Percentiles rank a stretch among this genome's conserved stretches.
These are phyloP conservation scores for Hortaea werneckii DNA, from an alignment of 2,329 filamentous ascomycete species.

Conservation along the genomic window DNA sequence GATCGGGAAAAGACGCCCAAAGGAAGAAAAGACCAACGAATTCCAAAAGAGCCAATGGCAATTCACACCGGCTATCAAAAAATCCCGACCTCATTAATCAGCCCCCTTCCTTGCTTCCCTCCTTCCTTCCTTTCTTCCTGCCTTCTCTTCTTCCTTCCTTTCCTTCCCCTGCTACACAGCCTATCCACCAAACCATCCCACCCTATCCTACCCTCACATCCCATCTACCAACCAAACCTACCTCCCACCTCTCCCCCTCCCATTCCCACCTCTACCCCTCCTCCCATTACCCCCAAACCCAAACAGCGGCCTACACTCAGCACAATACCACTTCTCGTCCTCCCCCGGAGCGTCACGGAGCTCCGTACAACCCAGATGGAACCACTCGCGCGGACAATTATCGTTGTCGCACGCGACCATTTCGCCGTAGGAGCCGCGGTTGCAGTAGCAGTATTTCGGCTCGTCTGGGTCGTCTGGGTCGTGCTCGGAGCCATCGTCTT, in stretches of 20 bases:
- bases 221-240: neutral
- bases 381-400: slow-evolving; percentile 55
- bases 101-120: no score
- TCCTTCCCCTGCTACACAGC: no score
- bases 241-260: slow-evolving; percentile 1
- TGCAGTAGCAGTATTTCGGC: slow-evolving; percentile 56
- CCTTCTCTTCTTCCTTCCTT: no score
- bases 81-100: no score
- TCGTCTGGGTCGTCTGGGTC: slow-evolving; percentile 43
- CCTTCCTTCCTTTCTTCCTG: no score
- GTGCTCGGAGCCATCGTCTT: slow-evolving; percentile 20
- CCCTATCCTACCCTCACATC: no score
- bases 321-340: slow-evolving; percentile 44
- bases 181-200: no score
- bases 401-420: slow-evolving; percentile 62
- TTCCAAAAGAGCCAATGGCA: no score
- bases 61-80: no score
- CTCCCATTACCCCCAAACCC: slow-evolving; percentile 1
- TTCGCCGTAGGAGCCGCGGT: slow-evolving; percentile 54
- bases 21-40: no score
- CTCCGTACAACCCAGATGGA: slow-evolving; percentile 55
- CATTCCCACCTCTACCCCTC: slow-evolving; percentile 2
- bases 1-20: no score
- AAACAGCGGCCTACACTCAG: slow-evolving; percentile 33
- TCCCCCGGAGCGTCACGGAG: slow-evolving; percentile 50